Evolutionary conservation across 2,329 filamentous ascomycete genomes (phyloP), one percentile per base, ranked within the genome.

Genomic region (Aspergillus luchuensis): DNA sequence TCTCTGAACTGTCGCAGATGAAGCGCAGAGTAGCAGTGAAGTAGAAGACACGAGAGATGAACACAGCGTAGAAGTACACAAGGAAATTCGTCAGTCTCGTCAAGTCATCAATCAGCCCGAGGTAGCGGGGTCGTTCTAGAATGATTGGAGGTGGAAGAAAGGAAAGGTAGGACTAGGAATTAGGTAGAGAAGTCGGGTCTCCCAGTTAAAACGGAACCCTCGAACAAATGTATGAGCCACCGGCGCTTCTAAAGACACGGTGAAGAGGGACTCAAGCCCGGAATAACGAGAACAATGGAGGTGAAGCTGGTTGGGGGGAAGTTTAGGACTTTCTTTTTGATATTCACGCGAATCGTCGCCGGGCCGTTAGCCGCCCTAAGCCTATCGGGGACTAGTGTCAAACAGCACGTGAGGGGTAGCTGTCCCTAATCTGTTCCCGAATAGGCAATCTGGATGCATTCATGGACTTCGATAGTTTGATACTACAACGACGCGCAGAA

Each of bases 41-140:
- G 57, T 61, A 60, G 50, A 52, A 58, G 59, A 59, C 63, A 56
- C 56, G 57, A 60, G 58, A 57, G 59, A 50, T 62, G 58, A 60
- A 60, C 56, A 61, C 63, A 71, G 47, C 61, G 62, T 66, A 72
- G 58, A 71, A 71, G 67, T 69, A 72, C 63, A 71, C 69, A 73
- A 69, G 69, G 64, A 74, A 69, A 76, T 72, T 75, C 74, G 73
- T 77, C 69, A 73, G 66, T 69, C 67, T 77, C 75, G 70, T 77
- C 72, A 77, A 75, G 68, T 77, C 75, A 72, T 77, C 68, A 76
- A 72, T 77, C 67, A 75, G 70, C 62, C 60, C 58, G 68, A 57
- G 63, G 61, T 28, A 30, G 64, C 60, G 61, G 64, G 67, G 60
- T 62, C 56, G 59, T 59, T 45, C 54, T 62, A 65, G 43, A 60